These are phyloP conservation scores for Entomortierella lignicola DNA, from an alignment of 192 early-diverging fungal genomes.

Conservation along the genomic window DNA sequence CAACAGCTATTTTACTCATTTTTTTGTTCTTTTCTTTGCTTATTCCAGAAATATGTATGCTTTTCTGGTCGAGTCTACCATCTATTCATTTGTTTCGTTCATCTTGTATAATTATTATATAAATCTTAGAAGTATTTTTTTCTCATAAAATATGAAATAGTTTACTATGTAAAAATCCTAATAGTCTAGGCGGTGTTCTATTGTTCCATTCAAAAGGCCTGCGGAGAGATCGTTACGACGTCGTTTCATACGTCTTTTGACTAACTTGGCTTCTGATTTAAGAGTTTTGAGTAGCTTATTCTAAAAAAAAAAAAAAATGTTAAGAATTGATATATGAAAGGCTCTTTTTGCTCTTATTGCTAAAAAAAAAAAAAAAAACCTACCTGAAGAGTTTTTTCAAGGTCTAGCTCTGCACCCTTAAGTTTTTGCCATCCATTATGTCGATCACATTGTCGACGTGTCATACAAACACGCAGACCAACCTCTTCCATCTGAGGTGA, in stretches of 20 bases:
- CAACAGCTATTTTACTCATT: not conserved
- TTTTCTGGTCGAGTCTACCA: not conserved
- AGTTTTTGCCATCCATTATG: slow-evolving; percentile 64
- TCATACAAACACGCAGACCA: slow-evolving; percentile 46
- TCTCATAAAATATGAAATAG: too few relatives aligned
- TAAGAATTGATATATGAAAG: too few relatives aligned
- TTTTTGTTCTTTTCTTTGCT: not conserved
- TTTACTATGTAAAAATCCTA: not conserved
- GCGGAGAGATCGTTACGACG: slow-evolving; percentile 55
- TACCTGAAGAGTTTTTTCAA: slow-evolving; percentile 55
- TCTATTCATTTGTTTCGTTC: not conserved
- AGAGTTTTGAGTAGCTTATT: slow-evolving; percentile 43
- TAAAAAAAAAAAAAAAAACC: slow-evolving; percentile 3
- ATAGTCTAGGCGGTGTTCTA: slow-evolving; percentile 42
- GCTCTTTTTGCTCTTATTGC: too few relatives aligned
- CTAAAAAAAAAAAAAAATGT: slow-evolving; percentile 23
- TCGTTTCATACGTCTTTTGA: slow-evolving; percentile 61
- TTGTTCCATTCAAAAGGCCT: slow-evolving; percentile 60
- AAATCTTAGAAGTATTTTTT: not conserved
- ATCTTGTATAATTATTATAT: not conserved
- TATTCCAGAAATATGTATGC: not conserved
- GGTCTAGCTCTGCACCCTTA: slow-evolving; percentile 55
- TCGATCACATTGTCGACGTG: slow-evolving; percentile 54
- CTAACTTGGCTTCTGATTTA: slow-evolving; percentile 48
- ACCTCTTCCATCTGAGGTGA: slow-evolving; percentile 20